Percentiles rank a stretch among this genome's conserved stretches.
Conservation (phyloP, 768 basidiomycete species). For the Rossbeevera mucosa region DNA sequence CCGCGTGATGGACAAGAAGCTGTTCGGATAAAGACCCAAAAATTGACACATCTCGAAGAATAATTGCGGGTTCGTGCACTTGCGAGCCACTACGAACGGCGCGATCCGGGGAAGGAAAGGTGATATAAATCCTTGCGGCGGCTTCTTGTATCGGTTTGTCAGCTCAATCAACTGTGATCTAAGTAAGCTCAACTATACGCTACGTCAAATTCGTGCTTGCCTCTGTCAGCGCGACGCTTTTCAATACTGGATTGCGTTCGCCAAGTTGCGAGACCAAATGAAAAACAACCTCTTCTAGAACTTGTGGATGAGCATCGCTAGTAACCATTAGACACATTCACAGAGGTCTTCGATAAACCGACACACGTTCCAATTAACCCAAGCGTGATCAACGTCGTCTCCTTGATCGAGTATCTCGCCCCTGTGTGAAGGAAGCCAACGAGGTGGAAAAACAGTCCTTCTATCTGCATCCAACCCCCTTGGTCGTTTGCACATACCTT, state of each 20-base stretch:
- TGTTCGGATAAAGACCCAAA: conserved; percentile 48
- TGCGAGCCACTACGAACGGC: conserved; percentile 55
- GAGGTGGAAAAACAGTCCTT: conserved; percentile 42
- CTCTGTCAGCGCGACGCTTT: conserved; percentile 64
- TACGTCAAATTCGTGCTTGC: conserved; percentile 32
- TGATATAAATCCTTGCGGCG: conserved; percentile 59
- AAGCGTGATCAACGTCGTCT: conserved; percentile 60
- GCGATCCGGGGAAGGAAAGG: conserved; percentile 69
- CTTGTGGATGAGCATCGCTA: conserved; percentile 46
- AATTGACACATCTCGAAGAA: conserved; percentile 67
- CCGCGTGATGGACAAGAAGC: conserved; percentile 63
- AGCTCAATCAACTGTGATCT: conserved; percentile 51
- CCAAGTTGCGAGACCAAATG: conserved; percentile 66
- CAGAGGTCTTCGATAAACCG: background rate
- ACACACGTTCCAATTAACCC: conserved; percentile 49
- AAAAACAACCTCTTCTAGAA: conserved; percentile 56
- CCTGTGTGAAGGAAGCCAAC: conserved; percentile 44
- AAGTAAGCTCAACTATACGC: conserved; percentile 2
- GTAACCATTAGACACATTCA: conserved; percentile 5
- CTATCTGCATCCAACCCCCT: conserved; percentile 33
- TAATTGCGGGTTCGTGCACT: conserved; percentile 54
- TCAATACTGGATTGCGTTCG: conserved; percentile 62
- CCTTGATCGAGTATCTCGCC: conserved; percentile 45
- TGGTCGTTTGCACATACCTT: conserved; percentile 37
- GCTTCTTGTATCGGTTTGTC: conserved; percentile 54